These are phyloP conservation scores for Zasmidium cellare DNA, from an alignment of 2,329 filamentous ascomycete species.

Conservation along the genomic window DNA sequence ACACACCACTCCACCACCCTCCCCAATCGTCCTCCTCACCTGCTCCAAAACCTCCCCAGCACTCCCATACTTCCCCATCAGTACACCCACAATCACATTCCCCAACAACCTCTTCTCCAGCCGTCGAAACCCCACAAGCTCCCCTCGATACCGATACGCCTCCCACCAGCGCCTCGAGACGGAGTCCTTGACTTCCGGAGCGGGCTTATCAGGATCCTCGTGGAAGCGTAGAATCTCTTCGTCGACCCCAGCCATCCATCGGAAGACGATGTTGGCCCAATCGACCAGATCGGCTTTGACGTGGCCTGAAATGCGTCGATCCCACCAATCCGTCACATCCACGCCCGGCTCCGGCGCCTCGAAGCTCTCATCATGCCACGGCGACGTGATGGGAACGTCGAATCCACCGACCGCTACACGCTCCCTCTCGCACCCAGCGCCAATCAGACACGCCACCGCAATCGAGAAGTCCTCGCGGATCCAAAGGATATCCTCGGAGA, in stretches of 20 bases:
- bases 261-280: background rate
- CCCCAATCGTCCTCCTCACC: background rate
- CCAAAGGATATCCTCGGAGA: background rate
- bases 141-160: background rate
- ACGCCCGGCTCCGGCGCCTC: background rate
- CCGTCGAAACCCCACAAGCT: background rate
- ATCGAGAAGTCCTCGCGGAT: background rate
- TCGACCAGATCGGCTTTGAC: background rate
- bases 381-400: background rate
- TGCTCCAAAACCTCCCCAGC: background rate
- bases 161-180: background rate
- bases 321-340: background rate
- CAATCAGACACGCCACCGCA: background rate
- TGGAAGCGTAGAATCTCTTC: background rate
- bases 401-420: background rate
- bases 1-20: background rate
- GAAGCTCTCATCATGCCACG: background rate
- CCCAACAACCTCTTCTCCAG: background rate
- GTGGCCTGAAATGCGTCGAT: background rate
- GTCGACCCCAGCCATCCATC: background rate
- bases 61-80: background rate
- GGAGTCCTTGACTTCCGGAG: background rate
- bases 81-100: background rate
- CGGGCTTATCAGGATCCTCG: background rate
- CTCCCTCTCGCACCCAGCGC: background rate